Evolutionary conservation across 805 yeast genomes (phyloP).

Genomic region (Monosporozyma siamensis): DNA sequence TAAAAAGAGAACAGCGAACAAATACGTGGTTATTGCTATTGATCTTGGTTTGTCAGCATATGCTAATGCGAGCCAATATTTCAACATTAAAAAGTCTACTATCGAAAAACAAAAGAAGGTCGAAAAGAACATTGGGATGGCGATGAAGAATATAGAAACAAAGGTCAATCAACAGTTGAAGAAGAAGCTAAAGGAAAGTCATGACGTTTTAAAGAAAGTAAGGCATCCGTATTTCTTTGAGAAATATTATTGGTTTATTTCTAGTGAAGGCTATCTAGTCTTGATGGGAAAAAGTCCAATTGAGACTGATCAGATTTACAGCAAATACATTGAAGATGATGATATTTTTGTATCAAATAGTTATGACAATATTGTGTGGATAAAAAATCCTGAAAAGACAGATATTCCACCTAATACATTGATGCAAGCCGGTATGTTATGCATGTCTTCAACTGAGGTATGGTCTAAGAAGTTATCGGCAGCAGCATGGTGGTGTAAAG

Average conservation of each 20-base stretch:
- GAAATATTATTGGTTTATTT: conserved; percentile 88
- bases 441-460: conserved; percentile 74
- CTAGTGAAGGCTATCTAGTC: conserved; percentile 80
- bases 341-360: conserved; percentile 73
- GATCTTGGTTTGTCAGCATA: conserved; percentile 67
- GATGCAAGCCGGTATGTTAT: conserved; percentile 79
- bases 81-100: conserved; percentile 66
- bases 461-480: conserved; percentile 82
- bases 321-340: conserved; percentile 61
- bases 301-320: conserved; percentile 74
- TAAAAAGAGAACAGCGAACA: neutral
- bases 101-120: conserved; percentile 73
- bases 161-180: conserved; percentile 67
- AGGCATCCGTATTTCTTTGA: conserved; percentile 86
- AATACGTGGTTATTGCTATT: conserved; percentile 45
- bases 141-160: conserved; percentile 73
- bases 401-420: conserved; percentile 82
- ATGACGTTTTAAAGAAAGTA: conserved; percentile 43
- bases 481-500: conserved; percentile 80
- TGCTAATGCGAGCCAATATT: conserved; percentile 81
- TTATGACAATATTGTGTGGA: conserved; percentile 64
- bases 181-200: conserved; percentile 50
- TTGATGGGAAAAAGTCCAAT: conserved; percentile 75
- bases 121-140: conserved; percentile 63
- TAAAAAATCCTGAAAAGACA: conserved; percentile 68